A percentile compares a stretch with the other conserved stretches of the same genome.
Evolutionary conservation across 805 yeast species (phyloP).

Genomic region (Yarrowia hollandica): DNA sequence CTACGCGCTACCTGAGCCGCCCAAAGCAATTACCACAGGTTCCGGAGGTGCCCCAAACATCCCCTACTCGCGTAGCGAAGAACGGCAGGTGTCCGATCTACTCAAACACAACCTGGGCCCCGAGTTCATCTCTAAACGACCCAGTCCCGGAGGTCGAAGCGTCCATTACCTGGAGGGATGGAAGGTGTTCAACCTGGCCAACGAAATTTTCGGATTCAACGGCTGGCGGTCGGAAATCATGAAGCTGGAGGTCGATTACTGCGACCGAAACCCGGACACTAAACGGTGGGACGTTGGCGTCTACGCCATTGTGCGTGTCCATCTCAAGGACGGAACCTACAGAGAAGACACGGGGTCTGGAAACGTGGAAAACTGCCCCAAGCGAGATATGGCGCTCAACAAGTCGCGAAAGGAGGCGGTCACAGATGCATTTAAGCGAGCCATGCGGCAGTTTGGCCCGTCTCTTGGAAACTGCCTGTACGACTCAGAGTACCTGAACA

Average conservation of each 20-base stretch:
- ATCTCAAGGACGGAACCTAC: conserved; percentile 76
- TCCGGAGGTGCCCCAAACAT: conserved; percentile 2
- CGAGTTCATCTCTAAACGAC: conserved; percentile 49
- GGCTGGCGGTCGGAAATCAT: conserved; percentile 73
- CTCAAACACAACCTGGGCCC: conserved; percentile 39
- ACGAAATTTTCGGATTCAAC: conserved; percentile 73
- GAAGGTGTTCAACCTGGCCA: conserved; percentile 69
- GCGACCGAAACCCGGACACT: conserved; percentile 36
- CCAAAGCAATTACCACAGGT: not conserved
- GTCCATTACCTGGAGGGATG: conserved; percentile 73
- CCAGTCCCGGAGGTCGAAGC: conserved; percentile 55
- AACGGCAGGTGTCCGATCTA: conserved; percentile 12
- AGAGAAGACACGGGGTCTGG: conserved; percentile 81
- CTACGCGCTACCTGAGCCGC: conserved; percentile 23
- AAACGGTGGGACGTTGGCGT: conserved; percentile 35
- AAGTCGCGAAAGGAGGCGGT: conserved; percentile 83
- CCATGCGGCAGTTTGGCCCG: conserved; percentile 76
- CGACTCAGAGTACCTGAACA: conserved; percentile 37
- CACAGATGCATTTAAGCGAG: conserved; percentile 79
- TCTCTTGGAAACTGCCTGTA: conserved; percentile 57
- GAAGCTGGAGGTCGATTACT: conserved; percentile 56
- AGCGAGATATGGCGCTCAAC: conserved; percentile 68
- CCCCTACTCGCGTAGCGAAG: conserved; percentile 13
- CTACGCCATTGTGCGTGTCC: conserved; percentile 57
- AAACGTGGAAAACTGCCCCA: conserved; percentile 52